A percentile compares a stretch with the other conserved stretches of the same genome.
Conservation (phyloP, 768 basidiomycete genomes). For the Clitopilus passeckerianus region DNA sequence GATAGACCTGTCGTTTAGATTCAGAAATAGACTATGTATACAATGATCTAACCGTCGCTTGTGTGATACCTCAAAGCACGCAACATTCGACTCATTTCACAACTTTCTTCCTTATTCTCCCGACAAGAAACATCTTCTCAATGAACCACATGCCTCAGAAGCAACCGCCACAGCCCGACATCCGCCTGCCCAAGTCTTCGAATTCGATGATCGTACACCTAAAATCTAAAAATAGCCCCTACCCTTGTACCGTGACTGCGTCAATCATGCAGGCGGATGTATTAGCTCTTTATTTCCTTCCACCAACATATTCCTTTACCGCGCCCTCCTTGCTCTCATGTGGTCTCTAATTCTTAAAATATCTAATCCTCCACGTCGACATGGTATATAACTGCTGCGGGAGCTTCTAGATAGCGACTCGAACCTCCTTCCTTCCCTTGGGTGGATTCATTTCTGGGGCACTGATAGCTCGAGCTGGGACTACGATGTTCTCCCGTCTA, state of each 20-base stretch:
- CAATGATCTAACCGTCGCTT: too few relatives aligned
- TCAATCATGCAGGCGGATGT: background rate
- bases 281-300: too few relatives aligned
- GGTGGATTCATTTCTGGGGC: background rate
- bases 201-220: too few relatives aligned
- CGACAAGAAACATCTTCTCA: too few relatives aligned
- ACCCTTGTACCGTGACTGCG: background rate
- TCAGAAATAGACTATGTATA: too few relatives aligned
- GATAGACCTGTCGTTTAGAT: too few relatives aligned
- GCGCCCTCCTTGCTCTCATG: background rate
- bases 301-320: background rate
- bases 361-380: background rate
- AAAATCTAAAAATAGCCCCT: background rate
- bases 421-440: background rate
- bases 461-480: background rate
- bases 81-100: background rate
- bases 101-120: background rate
- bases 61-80: too few relatives aligned
- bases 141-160: too few relatives aligned
- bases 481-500: constrained; percentile 9
- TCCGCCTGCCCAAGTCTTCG: too few relatives aligned
- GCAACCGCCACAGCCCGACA: too few relatives aligned
- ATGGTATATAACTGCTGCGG: background rate
- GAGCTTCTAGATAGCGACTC: background rate
- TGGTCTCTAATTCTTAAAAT: background rate